Conservation (phyloP, 1,284 basidiomycete genomes). For the Mycosarcoma maydis region DNA sequence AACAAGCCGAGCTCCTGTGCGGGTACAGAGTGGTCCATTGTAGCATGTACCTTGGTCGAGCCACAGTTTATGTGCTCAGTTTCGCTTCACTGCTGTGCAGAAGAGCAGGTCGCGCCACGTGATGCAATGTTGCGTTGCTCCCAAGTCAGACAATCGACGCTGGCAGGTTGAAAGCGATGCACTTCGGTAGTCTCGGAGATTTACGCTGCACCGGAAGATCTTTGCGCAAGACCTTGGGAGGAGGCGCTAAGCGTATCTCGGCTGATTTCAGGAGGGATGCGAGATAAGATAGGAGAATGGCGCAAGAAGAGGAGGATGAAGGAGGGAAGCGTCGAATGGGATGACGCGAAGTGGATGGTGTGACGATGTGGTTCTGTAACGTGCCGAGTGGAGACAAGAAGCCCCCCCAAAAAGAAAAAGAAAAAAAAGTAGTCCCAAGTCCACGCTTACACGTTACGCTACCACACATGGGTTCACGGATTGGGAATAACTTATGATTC, state of each 20-base stretch:
- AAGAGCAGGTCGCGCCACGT: too few relatives aligned
- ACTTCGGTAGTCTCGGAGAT: too few relatives aligned
- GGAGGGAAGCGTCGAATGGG: too few relatives aligned
- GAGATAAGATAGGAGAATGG: slow-evolving; percentile 6
- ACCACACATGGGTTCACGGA: too few relatives aligned
- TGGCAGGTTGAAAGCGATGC: too few relatives aligned
- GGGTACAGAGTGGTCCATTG: slow-evolving; percentile 23
- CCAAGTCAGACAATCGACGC: background rate
- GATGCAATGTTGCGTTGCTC: too few relatives aligned
- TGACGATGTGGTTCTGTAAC: background rate
- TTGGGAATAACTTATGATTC: too few relatives aligned
- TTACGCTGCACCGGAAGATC: too few relatives aligned
- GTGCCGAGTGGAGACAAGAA: too few relatives aligned
- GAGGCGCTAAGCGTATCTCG: background rate
- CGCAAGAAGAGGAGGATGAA: background rate
- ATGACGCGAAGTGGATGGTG: background rate
- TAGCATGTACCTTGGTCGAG: background rate
- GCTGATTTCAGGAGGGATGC: background rate
- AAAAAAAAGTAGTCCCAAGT: too few relatives aligned
- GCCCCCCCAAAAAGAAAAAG: too few relatives aligned
- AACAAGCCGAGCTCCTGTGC: slow-evolving; percentile 32
- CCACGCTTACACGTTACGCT: background rate
- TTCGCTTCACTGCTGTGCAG: background rate
- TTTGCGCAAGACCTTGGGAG: background rate
- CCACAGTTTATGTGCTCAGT: background rate